Evolutionary conservation across 208 protist species (phyloP).

Genomic region (Vickermania spadyakhi): DNA sequence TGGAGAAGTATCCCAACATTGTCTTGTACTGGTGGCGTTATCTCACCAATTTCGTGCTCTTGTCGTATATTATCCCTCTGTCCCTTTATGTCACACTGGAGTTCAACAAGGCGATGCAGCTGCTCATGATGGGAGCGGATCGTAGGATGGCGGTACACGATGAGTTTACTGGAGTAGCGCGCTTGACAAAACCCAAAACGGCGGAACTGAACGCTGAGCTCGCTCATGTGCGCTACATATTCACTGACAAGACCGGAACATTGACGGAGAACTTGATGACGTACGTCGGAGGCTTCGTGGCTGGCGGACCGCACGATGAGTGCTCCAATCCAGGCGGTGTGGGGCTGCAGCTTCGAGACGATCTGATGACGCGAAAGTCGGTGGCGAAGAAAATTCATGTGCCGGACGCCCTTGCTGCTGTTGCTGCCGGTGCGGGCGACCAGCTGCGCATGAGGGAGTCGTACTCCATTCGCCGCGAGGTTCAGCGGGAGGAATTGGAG

Average conservation of each 20-base stretch:
- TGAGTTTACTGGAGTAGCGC: constrained; percentile 40
- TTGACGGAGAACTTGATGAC: constrained; percentile 88
- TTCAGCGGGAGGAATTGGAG: not conserved
- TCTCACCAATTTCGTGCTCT: constrained; percentile 77
- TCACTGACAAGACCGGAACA: constrained; percentile 90
- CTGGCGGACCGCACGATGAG: constrained; percentile 37
- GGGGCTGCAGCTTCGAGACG: constrained; percentile 26
- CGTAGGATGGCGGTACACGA: constrained; percentile 65
- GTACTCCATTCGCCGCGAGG: not conserved
- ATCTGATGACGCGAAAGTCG: not conserved
- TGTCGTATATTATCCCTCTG: constrained; percentile 80
- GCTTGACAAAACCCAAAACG: constrained; percentile 59
- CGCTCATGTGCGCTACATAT: constrained; percentile 76
- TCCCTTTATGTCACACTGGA: constrained; percentile 87
- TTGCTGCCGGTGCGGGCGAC: not conserved
- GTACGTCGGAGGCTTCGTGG: constrained; percentile 54
- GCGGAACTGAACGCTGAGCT: constrained; percentile 85
- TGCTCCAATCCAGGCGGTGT: constrained; percentile 47
- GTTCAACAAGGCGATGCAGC: constrained; percentile 81
- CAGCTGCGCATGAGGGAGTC: not conserved
- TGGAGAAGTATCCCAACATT: constrained; percentile 25
- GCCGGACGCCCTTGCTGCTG: not conserved
- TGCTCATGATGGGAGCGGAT: constrained; percentile 63
- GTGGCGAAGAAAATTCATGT: constrained; percentile 1
- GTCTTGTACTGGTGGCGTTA: constrained; percentile 59